phyloP scores from a whole-genome alignment of 352 stramenopile genomes.

The Globisporangium irregulare region DNA sequence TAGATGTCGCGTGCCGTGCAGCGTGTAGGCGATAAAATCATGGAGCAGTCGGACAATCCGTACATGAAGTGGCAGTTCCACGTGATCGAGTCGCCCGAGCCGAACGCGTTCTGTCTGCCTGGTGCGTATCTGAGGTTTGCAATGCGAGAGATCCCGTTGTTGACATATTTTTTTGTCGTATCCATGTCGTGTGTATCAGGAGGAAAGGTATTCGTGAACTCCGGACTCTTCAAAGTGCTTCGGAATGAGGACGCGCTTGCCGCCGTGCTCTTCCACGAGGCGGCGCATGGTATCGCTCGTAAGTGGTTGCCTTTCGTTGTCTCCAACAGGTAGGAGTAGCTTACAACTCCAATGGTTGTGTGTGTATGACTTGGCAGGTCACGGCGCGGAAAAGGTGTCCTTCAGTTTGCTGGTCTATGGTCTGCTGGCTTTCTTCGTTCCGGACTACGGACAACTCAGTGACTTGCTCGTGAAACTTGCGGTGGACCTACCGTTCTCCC shows the following conservation, averaged over 20 bases:
- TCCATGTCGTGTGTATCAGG: slow-evolving; percentile 3
- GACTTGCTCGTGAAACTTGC: slow-evolving; percentile 51
- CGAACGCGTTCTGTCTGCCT: slow-evolving; percentile 73
- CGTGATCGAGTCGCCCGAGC: slow-evolving; percentile 59
- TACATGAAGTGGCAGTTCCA: slow-evolving; percentile 76
- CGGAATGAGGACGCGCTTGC: slow-evolving; percentile 59
- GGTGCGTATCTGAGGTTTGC: slow-evolving; percentile 13
- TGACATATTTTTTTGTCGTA: background rate
- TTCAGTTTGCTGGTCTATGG: slow-evolving; percentile 60
- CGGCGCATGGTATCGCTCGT: slow-evolving; percentile 65
- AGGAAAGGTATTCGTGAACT: slow-evolving; percentile 75
- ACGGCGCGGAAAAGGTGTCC: slow-evolving; percentile 70
- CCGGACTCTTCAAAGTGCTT: slow-evolving; percentile 68
- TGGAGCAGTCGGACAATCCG: slow-evolving; percentile 32
- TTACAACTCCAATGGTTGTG: background rate
- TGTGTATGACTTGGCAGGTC: slow-evolving; percentile 29
- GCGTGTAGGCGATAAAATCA: slow-evolving; percentile 56
- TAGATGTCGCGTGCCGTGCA: slow-evolving; percentile 60
- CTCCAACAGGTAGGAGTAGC: too few relatives aligned
- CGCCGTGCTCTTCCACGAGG: slow-evolving; percentile 71
- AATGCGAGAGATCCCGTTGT: background rate
- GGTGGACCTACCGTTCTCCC: slow-evolving; percentile 53
- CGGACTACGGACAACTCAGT: slow-evolving; percentile 54
- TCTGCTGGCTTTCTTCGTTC: slow-evolving; percentile 45
- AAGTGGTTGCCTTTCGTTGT: slow-evolving; percentile 8